Conservation (phyloP, 2,329 filamentous ascomycete species). For the Penicillium polonicum region DNA sequence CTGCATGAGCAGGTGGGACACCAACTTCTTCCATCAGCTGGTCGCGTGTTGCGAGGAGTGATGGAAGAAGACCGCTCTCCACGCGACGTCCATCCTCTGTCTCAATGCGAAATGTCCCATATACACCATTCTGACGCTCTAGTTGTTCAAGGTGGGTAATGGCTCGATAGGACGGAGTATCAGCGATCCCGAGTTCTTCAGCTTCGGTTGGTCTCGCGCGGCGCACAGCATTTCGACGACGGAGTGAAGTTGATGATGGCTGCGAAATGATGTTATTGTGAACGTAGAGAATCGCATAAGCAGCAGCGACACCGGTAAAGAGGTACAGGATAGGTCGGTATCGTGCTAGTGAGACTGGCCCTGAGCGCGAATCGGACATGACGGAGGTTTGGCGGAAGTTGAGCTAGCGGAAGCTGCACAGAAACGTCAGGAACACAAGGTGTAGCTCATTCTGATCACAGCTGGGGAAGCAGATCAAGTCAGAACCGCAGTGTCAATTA, state of each 20-base stretch:
- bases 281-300: slow-evolving; percentile 44
- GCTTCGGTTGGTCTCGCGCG: slow-evolving; percentile 34
- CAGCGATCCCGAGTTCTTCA: slow-evolving; percentile 23
- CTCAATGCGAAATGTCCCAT: slow-evolving; percentile 45
- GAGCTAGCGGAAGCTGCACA: slow-evolving; percentile 18
- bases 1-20: slow-evolving; percentile 38
- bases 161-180: slow-evolving; percentile 39
- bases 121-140: slow-evolving; percentile 42
- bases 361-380: slow-evolving; percentile 35
- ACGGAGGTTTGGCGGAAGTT: slow-evolving; percentile 23
- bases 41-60: slow-evolving; percentile 42
- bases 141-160: slow-evolving; percentile 42
- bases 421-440: slow-evolving; percentile 13
- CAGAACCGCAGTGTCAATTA: neutral
- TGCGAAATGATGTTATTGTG: slow-evolving; percentile 34
- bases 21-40: slow-evolving; percentile 45
- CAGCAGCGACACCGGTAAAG: slow-evolving; percentile 43
- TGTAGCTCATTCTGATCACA: slow-evolving; percentile 16
- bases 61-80: slow-evolving; percentile 44
- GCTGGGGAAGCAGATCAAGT: neutral
- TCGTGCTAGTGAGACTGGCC: slow-evolving; percentile 35
- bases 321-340: slow-evolving; percentile 44
- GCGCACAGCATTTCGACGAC: slow-evolving; percentile 42
- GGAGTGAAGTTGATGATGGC: slow-evolving; percentile 31
- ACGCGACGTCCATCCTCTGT: slow-evolving; percentile 43